A percentile compares a stretch with the other conserved stretches of the same genome.
These are phyloP conservation scores for Irpex lacteus DNA, from an alignment of 1,284 basidiomycete genomes.

Conservation along the genomic window DNA sequence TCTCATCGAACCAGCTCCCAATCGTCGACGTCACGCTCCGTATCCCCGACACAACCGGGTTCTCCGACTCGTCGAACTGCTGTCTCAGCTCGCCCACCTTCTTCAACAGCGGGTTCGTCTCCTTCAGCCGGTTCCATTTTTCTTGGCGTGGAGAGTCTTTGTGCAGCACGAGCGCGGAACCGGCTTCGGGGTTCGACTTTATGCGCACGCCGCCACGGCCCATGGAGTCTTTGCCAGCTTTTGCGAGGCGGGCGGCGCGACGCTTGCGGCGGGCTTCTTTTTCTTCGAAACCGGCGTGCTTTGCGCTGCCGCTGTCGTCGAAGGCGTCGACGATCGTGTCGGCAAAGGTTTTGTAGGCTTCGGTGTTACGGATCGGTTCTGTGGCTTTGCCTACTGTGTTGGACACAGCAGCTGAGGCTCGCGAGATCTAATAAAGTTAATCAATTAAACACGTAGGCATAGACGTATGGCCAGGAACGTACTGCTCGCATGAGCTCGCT, in stretches of 20 bases:
- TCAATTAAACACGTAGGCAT: neutral
- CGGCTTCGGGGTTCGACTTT: slow-evolving; percentile 82
- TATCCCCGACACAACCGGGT: slow-evolving; percentile 81
- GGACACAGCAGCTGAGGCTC: slow-evolving; percentile 77
- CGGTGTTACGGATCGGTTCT: slow-evolving; percentile 92
- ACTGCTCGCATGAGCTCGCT: slow-evolving; percentile 88
- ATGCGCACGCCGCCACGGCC: slow-evolving; percentile 39
- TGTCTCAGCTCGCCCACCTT: slow-evolving; percentile 60
- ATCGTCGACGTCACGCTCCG: slow-evolving; percentile 85
- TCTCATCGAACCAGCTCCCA: slow-evolving; percentile 93
- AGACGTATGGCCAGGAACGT: slow-evolving; percentile 25
- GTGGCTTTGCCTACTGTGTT: slow-evolving; percentile 81
- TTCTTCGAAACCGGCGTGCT: slow-evolving; percentile 93
- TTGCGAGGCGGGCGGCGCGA: slow-evolving; percentile 73
- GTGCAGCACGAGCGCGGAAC: slow-evolving; percentile 80
- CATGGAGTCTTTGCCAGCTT: slow-evolving; percentile 74
- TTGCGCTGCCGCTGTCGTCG: slow-evolving; percentile 89
- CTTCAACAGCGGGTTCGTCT: slow-evolving; percentile 71
- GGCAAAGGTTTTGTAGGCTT: slow-evolving; percentile 89
- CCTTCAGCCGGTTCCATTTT: slow-evolving; percentile 73
- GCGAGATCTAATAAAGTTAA: slow-evolving; percentile 59
- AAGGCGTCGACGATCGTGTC: slow-evolving; percentile 91
- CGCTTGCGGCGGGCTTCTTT: slow-evolving; percentile 81
- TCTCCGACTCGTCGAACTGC: slow-evolving; percentile 91
- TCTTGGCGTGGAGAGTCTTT: slow-evolving; percentile 77